These are phyloP conservation scores for Pholiota molesta DNA, from an alignment of 768 basidiomycete species.

Conservation along the genomic window DNA sequence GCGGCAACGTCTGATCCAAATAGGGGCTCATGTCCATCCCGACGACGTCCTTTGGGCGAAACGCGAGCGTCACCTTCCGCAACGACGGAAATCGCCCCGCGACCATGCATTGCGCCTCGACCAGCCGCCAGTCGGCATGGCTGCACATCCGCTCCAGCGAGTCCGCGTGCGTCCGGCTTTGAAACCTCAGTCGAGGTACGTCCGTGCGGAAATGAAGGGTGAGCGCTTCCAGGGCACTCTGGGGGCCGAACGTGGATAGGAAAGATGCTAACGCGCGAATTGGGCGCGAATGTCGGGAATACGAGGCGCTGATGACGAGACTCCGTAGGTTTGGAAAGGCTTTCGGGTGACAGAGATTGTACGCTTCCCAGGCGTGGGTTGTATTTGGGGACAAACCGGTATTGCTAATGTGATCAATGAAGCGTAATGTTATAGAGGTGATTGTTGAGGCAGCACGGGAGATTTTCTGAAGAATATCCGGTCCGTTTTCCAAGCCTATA, in stretches of 20 bases:
- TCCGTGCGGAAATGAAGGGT: not conserved
- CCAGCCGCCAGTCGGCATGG: not conserved
- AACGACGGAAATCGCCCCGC: not conserved
- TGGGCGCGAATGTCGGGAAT: not conserved
- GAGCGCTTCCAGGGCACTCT: not conserved
- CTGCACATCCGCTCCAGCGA: not conserved
- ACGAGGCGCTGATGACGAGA: not conserved
- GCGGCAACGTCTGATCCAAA: not conserved
- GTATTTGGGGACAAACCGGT: not conserved
- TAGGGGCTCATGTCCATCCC: not conserved
- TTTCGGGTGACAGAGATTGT: not conserved
- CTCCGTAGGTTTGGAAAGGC: not conserved
- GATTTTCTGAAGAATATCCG: not conserved
- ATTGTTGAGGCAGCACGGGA: not conserved
- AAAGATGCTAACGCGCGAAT: not conserved
- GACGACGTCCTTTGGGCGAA: not conserved
- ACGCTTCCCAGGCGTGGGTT: not conserved
- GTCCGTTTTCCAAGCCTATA: not conserved
- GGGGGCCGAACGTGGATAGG: not conserved
- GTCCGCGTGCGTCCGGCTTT: not conserved
- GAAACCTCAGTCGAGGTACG: not conserved
- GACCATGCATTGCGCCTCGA: not conserved
- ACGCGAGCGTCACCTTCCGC: not conserved
- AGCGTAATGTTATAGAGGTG: not conserved
- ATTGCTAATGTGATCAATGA: not conserved